Base-by-base conservation (phyloP, 768 basidiomycete genomes). In the Psilocybe sp. region DNA sequence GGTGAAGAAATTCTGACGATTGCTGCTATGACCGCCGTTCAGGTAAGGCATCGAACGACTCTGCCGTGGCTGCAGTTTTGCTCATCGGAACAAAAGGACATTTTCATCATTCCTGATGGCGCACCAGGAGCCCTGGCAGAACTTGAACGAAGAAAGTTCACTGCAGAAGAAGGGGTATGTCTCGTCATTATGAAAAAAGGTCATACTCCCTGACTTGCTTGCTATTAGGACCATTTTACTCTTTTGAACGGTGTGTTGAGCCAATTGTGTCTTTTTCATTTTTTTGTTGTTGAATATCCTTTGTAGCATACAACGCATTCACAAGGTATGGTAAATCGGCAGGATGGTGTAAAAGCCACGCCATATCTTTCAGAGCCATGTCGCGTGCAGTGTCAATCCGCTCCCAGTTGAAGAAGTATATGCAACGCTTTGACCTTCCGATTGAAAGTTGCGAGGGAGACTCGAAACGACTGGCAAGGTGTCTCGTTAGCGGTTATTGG, bases 1-100 rank as follows among this genome's bases (percentile, higher is more conserved):
- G 92, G 96, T 2, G 93, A 98, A 58, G 97, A 99, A 63, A 90
- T 97, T 43, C 71, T 99, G 46, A 93, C 94, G 0, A 97, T 99
- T 47, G 90, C 93, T 5, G 94, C 97, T 0, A 98, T 99, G 91
- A 89, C 88, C 5, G 80, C 93, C 7, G 80, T 98, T 6, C 94
- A 96, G 73, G 92, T 87, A 44, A 46, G 69, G 55, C 23, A 8
- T 4, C 32, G 2, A 15, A 6, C 3, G 3, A 15, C 23, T 15
- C 39, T 28, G 11, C 14, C 15, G 23, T 9, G 9, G 31, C 8
- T 15, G 23, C 19, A 12, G 45, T 20, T 28, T 16, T 40, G 45
- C 19, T 18, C 20, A 35, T 11, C 16, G 18, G 31, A 11, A 47
- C 23, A 38, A 7, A 28, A 97, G 92, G 93, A 98, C 59, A 84